Conservation (phyloP, 176 grass and related monocot species). For the Tillandsia fasciculata region DNA sequence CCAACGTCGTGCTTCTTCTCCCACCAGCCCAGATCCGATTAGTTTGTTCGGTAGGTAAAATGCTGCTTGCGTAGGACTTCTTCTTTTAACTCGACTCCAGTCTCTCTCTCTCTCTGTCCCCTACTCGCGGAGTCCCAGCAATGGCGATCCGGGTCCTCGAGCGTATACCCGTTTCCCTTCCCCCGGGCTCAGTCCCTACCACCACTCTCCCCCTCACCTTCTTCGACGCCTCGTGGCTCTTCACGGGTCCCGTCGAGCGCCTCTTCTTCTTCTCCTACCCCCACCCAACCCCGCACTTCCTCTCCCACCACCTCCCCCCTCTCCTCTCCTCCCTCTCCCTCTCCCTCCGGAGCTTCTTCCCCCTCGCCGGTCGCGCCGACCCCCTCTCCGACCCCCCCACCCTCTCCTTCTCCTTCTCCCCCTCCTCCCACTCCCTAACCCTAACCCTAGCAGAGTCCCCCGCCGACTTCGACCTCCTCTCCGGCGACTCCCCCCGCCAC, state of each 20-base stretch:
- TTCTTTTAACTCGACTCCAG: too few relatives aligned
- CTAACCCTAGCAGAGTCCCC: conserved; percentile 56
- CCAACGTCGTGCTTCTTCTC: too few relatives aligned
- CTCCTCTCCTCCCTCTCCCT: conserved; percentile 68
- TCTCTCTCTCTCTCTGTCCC: too few relatives aligned
- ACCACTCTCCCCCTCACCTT: conserved; percentile 58
- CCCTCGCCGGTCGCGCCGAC: conserved; percentile 51
- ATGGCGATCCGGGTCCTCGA: conserved; percentile 41
- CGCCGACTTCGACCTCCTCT: conserved; percentile 48
- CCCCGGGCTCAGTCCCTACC: conserved; percentile 15
- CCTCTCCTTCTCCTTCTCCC: conserved; percentile 68
- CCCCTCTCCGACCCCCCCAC: conserved; percentile 25
- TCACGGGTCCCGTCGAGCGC: conserved; percentile 84
- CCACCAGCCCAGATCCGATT: background rate
- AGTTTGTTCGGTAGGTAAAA: conserved; percentile 36
- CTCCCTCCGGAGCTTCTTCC: conserved; percentile 56
- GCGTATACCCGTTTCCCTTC: conserved; percentile 29
- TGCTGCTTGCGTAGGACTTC: too few relatives aligned
- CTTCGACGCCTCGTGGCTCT: conserved; percentile 88
- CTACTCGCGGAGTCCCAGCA: too few relatives aligned
- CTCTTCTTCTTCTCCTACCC: conserved; percentile 76
- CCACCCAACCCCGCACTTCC: conserved; percentile 34
- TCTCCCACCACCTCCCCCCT: conserved; percentile 31
- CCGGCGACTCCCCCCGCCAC: conserved; percentile 28
- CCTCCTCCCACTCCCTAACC: conserved; percentile 26